Percentiles rank a stretch among this genome's conserved stretches.
Evolutionary conservation across 2,329 filamentous ascomycete genomes (phyloP).

Genomic region (Botrytis elliptica): DNA sequence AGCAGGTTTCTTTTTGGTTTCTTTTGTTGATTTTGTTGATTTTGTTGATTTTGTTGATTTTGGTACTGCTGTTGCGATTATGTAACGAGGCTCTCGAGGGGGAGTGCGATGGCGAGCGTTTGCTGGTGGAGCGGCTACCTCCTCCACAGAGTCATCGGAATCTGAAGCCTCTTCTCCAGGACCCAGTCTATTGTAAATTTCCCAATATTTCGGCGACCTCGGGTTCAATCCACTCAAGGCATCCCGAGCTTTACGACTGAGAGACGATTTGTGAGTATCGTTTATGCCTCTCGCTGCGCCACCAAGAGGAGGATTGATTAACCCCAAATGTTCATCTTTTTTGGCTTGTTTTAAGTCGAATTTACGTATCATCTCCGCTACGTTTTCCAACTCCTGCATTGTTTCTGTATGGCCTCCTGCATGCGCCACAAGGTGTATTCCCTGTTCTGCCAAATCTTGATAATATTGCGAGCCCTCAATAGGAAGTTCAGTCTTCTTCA

Average conservation of each 20-base stretch:
- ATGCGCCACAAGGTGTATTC: background rate
- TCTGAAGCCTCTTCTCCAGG: rapidly evolving
- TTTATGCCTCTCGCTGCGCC: background rate
- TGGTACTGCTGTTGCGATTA: rapidly evolving
- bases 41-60: too few relatives aligned
- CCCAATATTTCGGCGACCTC: rapidly evolving
- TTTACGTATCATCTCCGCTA: background rate
- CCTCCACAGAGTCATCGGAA: background rate
- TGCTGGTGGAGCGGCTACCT: background rate
- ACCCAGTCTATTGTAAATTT: too few relatives aligned
- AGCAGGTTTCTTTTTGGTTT: rapidly evolving
- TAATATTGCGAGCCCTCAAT: rapidly evolving
- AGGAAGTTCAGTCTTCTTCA: background rate
- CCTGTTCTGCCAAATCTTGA: background rate
- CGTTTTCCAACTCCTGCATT: rapidly evolving
- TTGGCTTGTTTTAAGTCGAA: background rate
- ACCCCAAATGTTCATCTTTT: background rate
- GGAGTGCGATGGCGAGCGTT: background rate
- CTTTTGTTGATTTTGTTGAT: background rate
- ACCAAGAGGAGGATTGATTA: background rate
- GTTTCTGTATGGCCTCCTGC: background rate
- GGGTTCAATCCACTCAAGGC: rapidly evolving
- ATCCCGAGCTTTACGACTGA: background rate
- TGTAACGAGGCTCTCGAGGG: background rate
- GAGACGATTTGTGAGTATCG: background rate